Conservation (phyloP, 2,329 filamentous ascomycete genomes). For the Cryphonectria radicalis region DNA sequence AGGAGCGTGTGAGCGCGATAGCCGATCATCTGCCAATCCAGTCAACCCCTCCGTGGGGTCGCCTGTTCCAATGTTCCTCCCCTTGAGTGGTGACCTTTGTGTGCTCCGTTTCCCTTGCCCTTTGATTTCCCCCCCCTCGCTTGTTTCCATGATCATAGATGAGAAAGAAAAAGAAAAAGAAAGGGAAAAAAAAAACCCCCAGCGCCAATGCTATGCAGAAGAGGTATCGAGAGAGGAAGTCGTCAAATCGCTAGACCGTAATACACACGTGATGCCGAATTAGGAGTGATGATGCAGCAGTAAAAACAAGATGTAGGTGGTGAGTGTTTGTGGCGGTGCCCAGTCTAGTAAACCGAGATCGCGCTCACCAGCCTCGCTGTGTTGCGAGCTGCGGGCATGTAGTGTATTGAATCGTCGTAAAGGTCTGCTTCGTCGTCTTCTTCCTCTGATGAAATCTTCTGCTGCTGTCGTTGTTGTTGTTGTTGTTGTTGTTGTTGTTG, state of each 20-base stretch:
- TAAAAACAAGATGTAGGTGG: not conserved
- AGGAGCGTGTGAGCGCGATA: not conserved
- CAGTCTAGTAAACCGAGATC: constrained; percentile 59
- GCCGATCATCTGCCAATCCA: not conserved
- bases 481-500: constrained; percentile 36
- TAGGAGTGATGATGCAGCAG: not conserved
- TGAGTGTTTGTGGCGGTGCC: not conserved
- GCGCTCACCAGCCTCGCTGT: constrained; percentile 56
- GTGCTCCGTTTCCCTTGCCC: not conserved
- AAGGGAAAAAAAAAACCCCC: not conserved
- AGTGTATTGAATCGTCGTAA: constrained; percentile 56
- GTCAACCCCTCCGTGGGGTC: not conserved
- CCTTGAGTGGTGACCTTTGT: constrained; percentile 1
- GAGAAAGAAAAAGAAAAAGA: not conserved
- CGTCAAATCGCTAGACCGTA: constrained; percentile 8
- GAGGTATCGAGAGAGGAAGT: constrained; percentile 6
- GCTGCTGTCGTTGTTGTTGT: not conserved
- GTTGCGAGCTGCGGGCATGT: constrained; percentile 54
- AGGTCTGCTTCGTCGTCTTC: constrained; percentile 40
- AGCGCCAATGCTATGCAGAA: constrained; percentile 11
- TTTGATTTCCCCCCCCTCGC: not conserved
- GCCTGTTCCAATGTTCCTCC: not conserved
- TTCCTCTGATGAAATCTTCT: not conserved
- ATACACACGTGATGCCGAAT: not conserved
- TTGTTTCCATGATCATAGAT: not conserved